phyloP scores from a whole-genome alignment of 2,329 filamentous ascomycete genomes.

The Trichoderma sp. region DNA sequence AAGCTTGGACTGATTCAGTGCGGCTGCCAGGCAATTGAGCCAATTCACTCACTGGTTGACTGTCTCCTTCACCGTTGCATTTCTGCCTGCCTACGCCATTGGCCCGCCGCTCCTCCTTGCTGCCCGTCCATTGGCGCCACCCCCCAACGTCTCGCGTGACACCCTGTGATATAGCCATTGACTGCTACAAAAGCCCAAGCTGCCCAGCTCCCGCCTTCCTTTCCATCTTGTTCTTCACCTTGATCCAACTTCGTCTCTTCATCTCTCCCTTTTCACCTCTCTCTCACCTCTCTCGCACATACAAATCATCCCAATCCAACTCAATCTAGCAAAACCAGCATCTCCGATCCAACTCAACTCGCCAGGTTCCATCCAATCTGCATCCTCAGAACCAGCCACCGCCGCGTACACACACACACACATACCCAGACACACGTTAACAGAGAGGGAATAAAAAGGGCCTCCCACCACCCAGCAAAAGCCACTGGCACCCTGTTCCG shows the following conservation, averaged over 20 bases:
- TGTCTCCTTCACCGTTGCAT: slow-evolving; percentile 4
- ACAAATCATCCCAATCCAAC: not conserved
- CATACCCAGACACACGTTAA: not conserved
- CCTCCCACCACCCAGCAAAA: not conserved
- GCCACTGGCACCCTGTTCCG: slow-evolving; percentile 13
- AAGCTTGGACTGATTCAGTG: not conserved
- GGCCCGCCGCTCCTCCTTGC: slow-evolving; percentile 1
- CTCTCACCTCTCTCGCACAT: not conserved
- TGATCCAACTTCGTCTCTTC: not conserved
- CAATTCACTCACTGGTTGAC: not conserved
- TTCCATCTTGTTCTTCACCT: not conserved
- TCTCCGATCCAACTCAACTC: not conserved
- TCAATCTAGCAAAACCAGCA: not conserved
- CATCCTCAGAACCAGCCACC: slow-evolving; percentile 6
- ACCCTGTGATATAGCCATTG: slow-evolving; percentile 29
- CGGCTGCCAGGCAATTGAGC: not conserved
- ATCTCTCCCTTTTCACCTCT: not conserved
- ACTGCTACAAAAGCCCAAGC: slow-evolving; percentile 25
- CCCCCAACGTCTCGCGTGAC: slow-evolving; percentile 34
- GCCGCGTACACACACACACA: not conserved
- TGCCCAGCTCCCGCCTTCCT: slow-evolving; percentile 8
- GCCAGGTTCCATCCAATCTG: not conserved
- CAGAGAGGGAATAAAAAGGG: not conserved
- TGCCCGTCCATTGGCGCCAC: slow-evolving; percentile 26
- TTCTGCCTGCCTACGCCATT: slow-evolving; percentile 19